Evolutionary conservation across 192 early-diverging fungal species (phyloP), one percentile per base, ranked within the genome.

Genomic region (Dissophora globulifera): DNA sequence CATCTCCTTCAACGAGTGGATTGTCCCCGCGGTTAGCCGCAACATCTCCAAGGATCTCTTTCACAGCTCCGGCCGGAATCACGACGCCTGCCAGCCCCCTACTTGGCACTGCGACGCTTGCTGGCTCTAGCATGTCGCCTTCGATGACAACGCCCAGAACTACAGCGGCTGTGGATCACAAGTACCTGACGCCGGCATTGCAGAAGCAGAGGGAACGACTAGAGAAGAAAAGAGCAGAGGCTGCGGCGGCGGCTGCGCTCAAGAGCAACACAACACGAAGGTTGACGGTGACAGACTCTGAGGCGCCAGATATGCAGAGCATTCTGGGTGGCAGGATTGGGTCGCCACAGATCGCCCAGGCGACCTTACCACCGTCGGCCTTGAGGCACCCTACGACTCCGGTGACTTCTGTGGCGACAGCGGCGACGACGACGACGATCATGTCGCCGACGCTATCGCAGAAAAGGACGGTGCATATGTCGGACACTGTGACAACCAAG

Each of bases 161-260:
- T n/a, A n/a, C n/a, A n/a, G n/a, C n/a, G n/a, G n/a, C n/a, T n/a
- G n/a, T 46, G 19, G 58, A 67, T 42, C 64, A 60, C 17, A 66
- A 75, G 27, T 66, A 50, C 46, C 35, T 76, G 12, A 58, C 72
- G 1, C 72, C 72, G 19, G 72, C 72, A 2, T 45, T 76, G 8
- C 63, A 50, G 50, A 76, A 46, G 30, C 72, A 76, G 16, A 50
- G 57, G 6, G 72, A 76, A 52, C 27, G 72, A n/a, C 29, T 76
- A 35, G 72, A 76, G 38, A 33, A 76, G 46, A 76, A 67, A 33
- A 45, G 52, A 11, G 72, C 70, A 11, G 47, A 62, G 2, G 63
- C 50, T 15, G 51, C 57, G 27, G 15, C 57, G 16, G 35, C 42
- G 23, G 19, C 55, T 26, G 2, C 43, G 29, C n/a, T n/a, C n/a